A percentile compares a stretch with the other conserved stretches of the same genome.
Evolutionary conservation across 306 rosid species (phyloP).

Genomic region (Medicago ruthenica): DNA sequence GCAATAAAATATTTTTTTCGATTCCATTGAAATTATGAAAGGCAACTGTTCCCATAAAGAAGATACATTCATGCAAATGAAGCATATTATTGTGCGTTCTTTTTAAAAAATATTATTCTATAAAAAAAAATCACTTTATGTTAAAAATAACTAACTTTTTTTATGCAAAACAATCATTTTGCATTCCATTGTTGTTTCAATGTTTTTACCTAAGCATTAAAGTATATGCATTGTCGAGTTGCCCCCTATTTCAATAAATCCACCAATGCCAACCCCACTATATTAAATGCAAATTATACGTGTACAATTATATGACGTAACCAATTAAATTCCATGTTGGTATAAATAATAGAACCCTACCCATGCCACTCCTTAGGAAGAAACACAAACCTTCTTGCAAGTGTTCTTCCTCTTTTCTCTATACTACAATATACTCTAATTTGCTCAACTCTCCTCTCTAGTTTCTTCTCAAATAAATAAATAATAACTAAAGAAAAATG

Average conservation of each 20-base stretch:
- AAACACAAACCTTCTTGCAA: slow-evolving; percentile 46
- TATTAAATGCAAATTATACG: slow-evolving; percentile 1
- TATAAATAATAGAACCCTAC: slow-evolving; percentile 52
- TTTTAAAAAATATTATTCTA: neutral
- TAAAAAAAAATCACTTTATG: neutral
- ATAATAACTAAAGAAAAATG: slow-evolving; percentile 32
- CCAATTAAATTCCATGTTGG: slow-evolving; percentile 37
- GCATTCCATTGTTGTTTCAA: neutral
- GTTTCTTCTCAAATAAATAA: neutral
- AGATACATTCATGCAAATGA: slow-evolving; percentile 7
- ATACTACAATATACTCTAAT: neutral
- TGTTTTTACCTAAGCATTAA: slow-evolving; percentile 16
- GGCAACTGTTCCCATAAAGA: neutral
- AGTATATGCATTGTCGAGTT: slow-evolving; percentile 38
- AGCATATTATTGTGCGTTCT: neutral
- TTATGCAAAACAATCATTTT: neutral
- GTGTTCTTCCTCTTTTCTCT: slow-evolving; percentile 49
- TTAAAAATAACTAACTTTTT: neutral
- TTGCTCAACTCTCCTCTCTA: neutral
- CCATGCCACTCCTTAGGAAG: slow-evolving; percentile 49
- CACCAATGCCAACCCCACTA: slow-evolving; percentile 32
- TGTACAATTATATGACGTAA: slow-evolving; percentile 39
- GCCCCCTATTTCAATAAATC: slow-evolving; percentile 30
- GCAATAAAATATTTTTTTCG: neutral
- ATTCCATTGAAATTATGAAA: neutral